These are phyloP conservation scores for Aspergillus puulaauensis DNA, from an alignment of 2,329 filamentous ascomycete genomes.

Conservation along the genomic window DNA sequence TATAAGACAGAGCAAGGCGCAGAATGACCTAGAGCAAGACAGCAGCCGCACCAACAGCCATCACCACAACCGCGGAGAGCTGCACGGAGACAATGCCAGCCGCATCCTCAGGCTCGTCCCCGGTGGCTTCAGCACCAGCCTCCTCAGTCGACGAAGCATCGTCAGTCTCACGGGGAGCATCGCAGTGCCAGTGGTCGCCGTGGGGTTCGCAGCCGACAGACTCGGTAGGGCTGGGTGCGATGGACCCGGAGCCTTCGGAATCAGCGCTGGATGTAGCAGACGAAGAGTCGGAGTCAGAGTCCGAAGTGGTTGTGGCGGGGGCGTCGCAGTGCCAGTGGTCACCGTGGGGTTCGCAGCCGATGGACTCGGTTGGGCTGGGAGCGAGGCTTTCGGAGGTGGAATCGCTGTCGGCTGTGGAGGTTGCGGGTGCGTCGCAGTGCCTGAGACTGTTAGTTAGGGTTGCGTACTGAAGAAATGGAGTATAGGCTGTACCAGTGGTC, in stretches of 20 bases:
- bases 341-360: slow-evolving; percentile 26
- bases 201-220: slow-evolving; percentile 20
- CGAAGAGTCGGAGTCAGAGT: background rate
- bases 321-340: slow-evolving; percentile 35
- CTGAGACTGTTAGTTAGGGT: background rate
- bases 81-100: slow-evolving; percentile 9
- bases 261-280: background rate
- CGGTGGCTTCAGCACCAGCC: slow-evolving; percentile 4
- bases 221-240: no score
- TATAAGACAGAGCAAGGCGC: background rate
- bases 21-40: background rate
- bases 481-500: slow-evolving; percentile 20
- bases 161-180: slow-evolving; percentile 18
- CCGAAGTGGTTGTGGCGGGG: slow-evolving; percentile 16
- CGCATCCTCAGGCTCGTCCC: slow-evolving; percentile 6
- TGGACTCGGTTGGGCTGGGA: slow-evolving; percentile 31
- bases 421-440: background rate
- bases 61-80: slow-evolving; percentile 8
- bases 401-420: slow-evolving; percentile 3
- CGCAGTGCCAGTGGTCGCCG: slow-evolving; percentile 31
- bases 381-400: slow-evolving; percentile 21
- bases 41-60: slow-evolving; percentile 16
- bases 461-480: no score
- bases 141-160: slow-evolving; percentile 8
- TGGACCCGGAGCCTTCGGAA: no score